Base-by-base conservation (phyloP, 1,284 basidiomycete genomes). In the Thelephora terrestris region DNA sequence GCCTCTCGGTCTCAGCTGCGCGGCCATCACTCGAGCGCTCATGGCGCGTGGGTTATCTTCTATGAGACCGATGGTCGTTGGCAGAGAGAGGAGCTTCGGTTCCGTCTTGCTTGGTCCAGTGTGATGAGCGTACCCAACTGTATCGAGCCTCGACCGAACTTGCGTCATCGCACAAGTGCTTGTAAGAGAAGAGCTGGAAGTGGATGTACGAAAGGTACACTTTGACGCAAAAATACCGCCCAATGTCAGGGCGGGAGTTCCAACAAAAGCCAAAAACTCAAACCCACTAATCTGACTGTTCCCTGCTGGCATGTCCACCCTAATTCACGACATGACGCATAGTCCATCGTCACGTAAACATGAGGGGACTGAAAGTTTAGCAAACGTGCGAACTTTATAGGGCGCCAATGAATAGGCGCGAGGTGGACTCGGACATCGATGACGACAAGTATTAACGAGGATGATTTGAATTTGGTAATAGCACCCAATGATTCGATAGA, bases 121-220 rank as follows among this genome's bases (percentile, higher is more conserved):
- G 29, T 12, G 29, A 10, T 6, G 29, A 14, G 54, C 44, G 49
- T 76, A 78, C 52, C 57, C 5, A 18, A 42, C 18, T 10, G 39
- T 63, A 2, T 63, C 71, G 2, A 71, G 74, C 56, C 65, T 62
- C 48, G 68, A 64, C 2, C 62, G 60, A 32, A 67, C 57, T 12
- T 58, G n/a, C 49, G 39, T 85, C 81, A 9, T 74, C 65, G 61
- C 89, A 94, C 5, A 93, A 68, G 32, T 73, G 64, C 42, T 85
- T 76, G 66, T 95, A 92, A 0, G 89, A 87, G 63, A 80, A 90
- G 9, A 95, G 79, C 61, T 93, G 90, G 73, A 95, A 95, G 43
- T 84, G 61, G 16, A 94, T 74, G 60, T 89, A 91, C 20, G 72
- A 76, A 2, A 64, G 62, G 63, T 92, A 91, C 48, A 84, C 81